Conservation (phyloP, 495 filamentous ascomycete genomes). For the Podospora sp. region DNA sequence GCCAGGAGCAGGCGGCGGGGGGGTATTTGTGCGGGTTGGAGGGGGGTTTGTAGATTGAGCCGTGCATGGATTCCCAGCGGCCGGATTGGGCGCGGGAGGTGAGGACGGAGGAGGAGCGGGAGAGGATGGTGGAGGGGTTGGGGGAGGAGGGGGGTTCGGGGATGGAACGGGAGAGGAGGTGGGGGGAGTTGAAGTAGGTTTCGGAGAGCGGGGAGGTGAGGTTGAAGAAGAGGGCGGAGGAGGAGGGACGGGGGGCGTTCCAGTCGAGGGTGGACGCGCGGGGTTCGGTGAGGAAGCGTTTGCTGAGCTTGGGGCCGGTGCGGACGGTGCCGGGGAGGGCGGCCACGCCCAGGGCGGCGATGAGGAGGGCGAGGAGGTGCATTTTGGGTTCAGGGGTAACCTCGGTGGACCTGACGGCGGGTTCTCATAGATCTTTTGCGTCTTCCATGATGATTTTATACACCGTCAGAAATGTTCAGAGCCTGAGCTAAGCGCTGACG, state of each 20-base stretch:
- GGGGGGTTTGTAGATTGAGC: conserved; percentile 6
- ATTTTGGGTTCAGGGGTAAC: not conserved
- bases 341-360: not conserved
- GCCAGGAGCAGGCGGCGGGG: conserved; percentile 25
- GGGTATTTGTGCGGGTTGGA: conserved; percentile 6
- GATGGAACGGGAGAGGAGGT: not conserved
- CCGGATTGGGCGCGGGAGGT: conserved; percentile 21
- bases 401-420: too few species aligned
- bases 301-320: not conserved
- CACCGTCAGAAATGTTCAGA: too few species aligned
- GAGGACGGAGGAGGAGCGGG: not conserved
- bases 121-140: conserved; percentile 17
- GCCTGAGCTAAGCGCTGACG: too few species aligned
- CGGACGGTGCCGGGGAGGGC: not conserved
- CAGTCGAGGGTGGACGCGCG: conserved; percentile 22
- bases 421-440: too few species aligned
- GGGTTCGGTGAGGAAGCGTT: conserved; percentile 18
- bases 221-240: conserved; percentile 21
- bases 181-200: conserved; percentile 25
- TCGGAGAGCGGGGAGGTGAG: conserved; percentile 18
- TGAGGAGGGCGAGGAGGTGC: not conserved
- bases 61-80: conserved; percentile 28
- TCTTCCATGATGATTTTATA: too few species aligned
- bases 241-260: conserved; percentile 26
- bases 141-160: conserved; percentile 6